These are phyloP conservation scores for Pseudopediastrum boryanum DNA, from an alignment of 139 green algal species.

Conservation along the genomic window DNA sequence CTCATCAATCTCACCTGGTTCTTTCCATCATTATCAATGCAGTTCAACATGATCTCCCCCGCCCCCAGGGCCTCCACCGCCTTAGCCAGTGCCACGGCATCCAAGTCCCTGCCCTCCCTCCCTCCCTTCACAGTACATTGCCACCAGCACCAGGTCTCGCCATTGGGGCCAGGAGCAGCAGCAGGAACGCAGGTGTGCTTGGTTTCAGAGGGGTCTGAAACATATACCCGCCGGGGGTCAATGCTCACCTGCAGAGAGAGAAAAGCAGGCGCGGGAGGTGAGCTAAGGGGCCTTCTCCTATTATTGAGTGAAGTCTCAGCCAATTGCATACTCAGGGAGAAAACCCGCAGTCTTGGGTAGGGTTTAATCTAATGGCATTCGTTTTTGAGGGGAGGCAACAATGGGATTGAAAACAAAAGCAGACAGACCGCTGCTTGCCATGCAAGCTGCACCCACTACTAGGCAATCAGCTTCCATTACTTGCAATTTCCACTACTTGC, in stretches of 20 bases:
- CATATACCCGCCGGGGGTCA: slow-evolving; percentile 91
- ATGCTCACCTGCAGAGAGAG: slow-evolving; percentile 73
- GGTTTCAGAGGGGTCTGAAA: slow-evolving; percentile 61
- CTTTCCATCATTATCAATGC: slow-evolving; percentile 95
- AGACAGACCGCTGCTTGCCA: no score
- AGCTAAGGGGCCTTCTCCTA: no score
- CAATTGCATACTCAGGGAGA: no score
- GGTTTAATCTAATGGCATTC: no score
- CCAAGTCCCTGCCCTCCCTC: slow-evolving; percentile 89
- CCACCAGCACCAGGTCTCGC: slow-evolving; percentile 97
- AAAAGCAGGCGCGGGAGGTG: neutral
- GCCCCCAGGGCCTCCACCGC: slow-evolving; percentile 93
- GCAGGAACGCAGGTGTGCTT: slow-evolving; percentile 29
- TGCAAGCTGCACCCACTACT: no score
- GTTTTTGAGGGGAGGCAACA: no score
- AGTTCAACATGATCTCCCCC: slow-evolving; percentile 99
- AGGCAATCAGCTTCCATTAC: no score
- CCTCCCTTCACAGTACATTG: slow-evolving; percentile 97
- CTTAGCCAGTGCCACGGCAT: slow-evolving; percentile 86
- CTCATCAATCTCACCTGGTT: slow-evolving; percentile 51
- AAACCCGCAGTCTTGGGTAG: no score
- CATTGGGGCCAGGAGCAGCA: slow-evolving; percentile 77
- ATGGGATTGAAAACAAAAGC: no score
- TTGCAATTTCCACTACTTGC: no score
- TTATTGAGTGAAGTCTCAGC: no score